Evolutionary conservation across 345 rosid species (phyloP), one percentile per base, ranked within the genome.

Genomic region (Brassica juncea): DNA sequence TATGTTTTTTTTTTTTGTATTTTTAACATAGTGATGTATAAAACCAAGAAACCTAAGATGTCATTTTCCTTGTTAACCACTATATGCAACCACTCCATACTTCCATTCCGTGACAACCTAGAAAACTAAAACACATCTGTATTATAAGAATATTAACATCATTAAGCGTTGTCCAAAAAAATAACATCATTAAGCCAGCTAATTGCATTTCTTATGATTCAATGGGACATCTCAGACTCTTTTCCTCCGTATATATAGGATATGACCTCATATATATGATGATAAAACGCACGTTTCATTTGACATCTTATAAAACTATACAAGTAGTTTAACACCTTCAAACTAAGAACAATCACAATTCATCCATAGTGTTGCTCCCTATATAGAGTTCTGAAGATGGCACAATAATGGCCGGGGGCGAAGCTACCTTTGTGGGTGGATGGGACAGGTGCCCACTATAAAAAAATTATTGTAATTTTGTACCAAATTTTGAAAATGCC

Each of bases 21-120:
- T 37, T 34, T 37, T 8, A 37, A 37, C 44, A 37, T 37, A 37
- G 66, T 58, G 35, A 58, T 23, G 19, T 54, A 54, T 55, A 28
- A 5, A 27, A 15, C 8, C 15, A 32, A 65, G 28, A 37, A 71
- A 71, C 21, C 30, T 32, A 32, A 34, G 1, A 72, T 60, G 67
- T 71, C 55, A 19, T 59, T 71, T 58, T 71, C 5, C 5, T 23
- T 23, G 55, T 59, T 72, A 59, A 37, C 27, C 4, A 35, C 49
- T 65, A 47, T 35, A 66, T 35, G 54, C 16, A 66, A 35, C 54
- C 31, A 66, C 15, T 37, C 30, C 54, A 66, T 11, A 37, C 55
- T 35, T 58, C 2, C 52, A 23, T 23, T 25, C 75, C 75, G 75
- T 59, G 75, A 59, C 57, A 34, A 59, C 37, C 54, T 35, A 32